Evolutionary conservation across 306 rosid genomes (phyloP).

Genomic region (Bauhinia variegata): DNA sequence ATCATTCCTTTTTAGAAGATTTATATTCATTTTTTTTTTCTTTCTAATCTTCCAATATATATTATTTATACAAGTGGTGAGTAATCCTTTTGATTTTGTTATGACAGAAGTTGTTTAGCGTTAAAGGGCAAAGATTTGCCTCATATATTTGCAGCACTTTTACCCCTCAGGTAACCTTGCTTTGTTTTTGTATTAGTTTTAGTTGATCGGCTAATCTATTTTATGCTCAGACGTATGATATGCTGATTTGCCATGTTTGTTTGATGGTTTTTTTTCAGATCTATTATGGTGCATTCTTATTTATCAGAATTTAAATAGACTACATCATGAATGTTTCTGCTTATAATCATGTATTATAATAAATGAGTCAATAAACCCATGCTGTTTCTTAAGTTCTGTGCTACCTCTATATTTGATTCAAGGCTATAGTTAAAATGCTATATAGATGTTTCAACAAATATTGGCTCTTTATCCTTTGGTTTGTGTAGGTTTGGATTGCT

Average conservation of each 20-base stretch:
- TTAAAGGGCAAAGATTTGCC: conserved; percentile 31
- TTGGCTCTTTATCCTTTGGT: too few relatives aligned
- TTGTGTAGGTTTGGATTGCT: conserved; percentile 87
- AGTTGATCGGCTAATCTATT: background rate
- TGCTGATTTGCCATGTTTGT: conserved; percentile 23
- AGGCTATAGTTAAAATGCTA: too few relatives aligned
- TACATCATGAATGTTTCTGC: background rate
- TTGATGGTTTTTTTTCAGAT: background rate
- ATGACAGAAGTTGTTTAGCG: conserved; percentile 31
- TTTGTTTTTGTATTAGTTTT: background rate
- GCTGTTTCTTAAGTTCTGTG: too few relatives aligned
- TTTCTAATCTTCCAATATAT: too few relatives aligned
- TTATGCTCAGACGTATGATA: background rate
- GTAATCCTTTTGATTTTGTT: conserved; percentile 4
- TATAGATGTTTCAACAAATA: too few relatives aligned
- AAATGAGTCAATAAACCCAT: too few relatives aligned
- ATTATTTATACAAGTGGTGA: background rate
- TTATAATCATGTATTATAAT: background rate
- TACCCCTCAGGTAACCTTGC: conserved; percentile 45
- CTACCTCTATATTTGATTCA: too few relatives aligned
- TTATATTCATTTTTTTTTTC: too few relatives aligned
- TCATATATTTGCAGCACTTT: conserved; percentile 26
- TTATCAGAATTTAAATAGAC: too few relatives aligned
- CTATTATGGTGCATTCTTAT: background rate
- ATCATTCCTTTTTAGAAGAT: too few relatives aligned